These are phyloP conservation scores for Bombardia bombarda DNA, from an alignment of 495 filamentous ascomycete species.

Conservation along the genomic window DNA sequence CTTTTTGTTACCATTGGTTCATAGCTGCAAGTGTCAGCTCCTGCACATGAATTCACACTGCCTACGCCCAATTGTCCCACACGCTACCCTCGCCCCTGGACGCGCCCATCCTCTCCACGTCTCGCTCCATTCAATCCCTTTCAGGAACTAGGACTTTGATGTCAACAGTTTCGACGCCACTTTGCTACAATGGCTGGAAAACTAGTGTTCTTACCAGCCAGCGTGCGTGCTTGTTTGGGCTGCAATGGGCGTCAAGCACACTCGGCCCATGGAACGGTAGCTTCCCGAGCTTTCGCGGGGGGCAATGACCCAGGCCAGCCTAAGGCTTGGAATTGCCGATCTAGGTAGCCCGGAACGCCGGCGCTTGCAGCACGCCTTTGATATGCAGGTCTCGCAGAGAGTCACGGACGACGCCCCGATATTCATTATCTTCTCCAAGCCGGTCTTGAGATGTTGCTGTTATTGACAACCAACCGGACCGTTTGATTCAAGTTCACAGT, in stretches of 20 bases:
- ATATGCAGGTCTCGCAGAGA: neutral
- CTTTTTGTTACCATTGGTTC: slow-evolving; percentile 16
- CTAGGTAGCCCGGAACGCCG: slow-evolving; percentile 3
- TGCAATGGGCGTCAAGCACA: no score
- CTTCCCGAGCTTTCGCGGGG: neutral
- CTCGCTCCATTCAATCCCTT: slow-evolving; percentile 6
- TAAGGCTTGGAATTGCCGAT: slow-evolving; percentile 1
- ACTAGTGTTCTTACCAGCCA: no score
- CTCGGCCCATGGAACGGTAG: no score
- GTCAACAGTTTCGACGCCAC: no score
- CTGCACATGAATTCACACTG: slow-evolving; percentile 20
- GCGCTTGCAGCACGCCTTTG: slow-evolving; percentile 4
- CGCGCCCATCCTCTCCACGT: neutral
- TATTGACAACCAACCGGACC: no score
- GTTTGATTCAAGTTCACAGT: neutral
- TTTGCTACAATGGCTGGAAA: no score
- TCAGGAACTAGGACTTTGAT: slow-evolving; percentile 1
- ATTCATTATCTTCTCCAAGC: slow-evolving; percentile 1
- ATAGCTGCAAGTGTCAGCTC: slow-evolving; percentile 12
- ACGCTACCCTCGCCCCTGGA: no score
- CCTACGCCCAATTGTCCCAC: slow-evolving; percentile 18
- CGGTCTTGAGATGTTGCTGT: no score
- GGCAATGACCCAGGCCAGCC: neutral
- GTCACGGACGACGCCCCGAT: neutral
- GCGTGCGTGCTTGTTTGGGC: no score